These are phyloP conservation scores for Cotoneaster glaucophyllus DNA, from an alignment of 306 rosid genomes.

Conservation along the genomic window DNA sequence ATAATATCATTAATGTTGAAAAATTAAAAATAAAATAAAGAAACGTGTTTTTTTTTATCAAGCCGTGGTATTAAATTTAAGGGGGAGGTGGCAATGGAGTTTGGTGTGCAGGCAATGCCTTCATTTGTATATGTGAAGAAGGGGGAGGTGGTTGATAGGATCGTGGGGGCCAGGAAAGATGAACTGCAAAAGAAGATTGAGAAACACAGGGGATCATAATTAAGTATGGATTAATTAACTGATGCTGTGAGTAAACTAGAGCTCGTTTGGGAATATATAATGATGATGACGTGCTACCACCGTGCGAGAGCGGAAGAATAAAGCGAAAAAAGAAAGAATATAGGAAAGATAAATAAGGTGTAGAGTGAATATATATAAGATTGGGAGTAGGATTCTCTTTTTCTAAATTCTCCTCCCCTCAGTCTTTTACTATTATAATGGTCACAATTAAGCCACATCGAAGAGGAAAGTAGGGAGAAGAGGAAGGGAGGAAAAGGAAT, in stretches of 20 bases:
- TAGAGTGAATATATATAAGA: no score
- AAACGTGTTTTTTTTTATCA: neutral
- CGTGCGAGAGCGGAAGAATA: neutral
- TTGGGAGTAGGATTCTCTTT: no score
- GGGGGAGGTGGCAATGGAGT: conserved; percentile 64
- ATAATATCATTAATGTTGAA: neutral
- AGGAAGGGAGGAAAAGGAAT: no score
- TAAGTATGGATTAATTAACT: neutral
- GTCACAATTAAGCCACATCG: no score
- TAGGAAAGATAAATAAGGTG: neutral
- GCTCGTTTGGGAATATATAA: no score
- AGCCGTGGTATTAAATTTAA: neutral
- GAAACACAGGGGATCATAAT: conserved; percentile 33
- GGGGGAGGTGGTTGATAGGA: conserved; percentile 49
- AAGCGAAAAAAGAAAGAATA: neutral
- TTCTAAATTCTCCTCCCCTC: no score
- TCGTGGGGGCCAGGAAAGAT: conserved; percentile 57
- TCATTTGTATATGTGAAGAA: conserved; percentile 57
- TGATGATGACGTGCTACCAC: neutral
- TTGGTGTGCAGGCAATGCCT: conserved; percentile 59
- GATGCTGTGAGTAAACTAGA: no score
- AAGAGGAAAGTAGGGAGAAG: no score
- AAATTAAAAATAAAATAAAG: no score
- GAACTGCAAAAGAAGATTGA: conserved; percentile 59
- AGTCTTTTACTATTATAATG: no score